phyloP scores from a whole-genome alignment of 345 rosid genomes.

The Isatis tinctoria region DNA sequence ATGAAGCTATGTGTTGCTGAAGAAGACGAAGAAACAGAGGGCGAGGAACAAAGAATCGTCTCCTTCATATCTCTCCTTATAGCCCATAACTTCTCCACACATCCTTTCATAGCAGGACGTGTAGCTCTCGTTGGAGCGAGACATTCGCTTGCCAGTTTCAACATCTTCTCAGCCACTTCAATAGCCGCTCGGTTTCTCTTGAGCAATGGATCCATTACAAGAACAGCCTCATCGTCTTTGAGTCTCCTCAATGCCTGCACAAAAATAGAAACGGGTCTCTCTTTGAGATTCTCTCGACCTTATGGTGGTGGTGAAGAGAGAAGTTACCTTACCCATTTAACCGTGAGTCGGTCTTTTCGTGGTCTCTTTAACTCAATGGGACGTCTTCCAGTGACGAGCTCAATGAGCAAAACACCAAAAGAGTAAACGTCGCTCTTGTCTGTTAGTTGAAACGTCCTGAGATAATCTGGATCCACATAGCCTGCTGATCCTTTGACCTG shows the following conservation, averaged over 20 bases:
- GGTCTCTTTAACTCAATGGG: conserved; percentile 64
- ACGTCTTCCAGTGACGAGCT: conserved; percentile 64
- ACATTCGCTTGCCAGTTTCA: conserved; percentile 66
- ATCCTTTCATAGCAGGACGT: conserved; percentile 74
- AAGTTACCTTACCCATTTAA: conserved; percentile 56
- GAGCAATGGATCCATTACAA: conserved; percentile 72
- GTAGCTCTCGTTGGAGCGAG: conserved; percentile 46
- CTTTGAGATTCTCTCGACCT: neutral
- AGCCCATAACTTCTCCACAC: conserved; percentile 71
- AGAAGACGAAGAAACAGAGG: conserved; percentile 37
- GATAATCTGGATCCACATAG: conserved; percentile 81
- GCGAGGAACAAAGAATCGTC: conserved; percentile 26
- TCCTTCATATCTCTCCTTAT: conserved; percentile 61
- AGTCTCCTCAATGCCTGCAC: conserved; percentile 71
- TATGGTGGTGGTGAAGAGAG: neutral
- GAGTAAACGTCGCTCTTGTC: conserved; percentile 89
- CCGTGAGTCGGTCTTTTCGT: conserved; percentile 46
- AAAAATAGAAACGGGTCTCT: neutral
- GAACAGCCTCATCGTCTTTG: conserved; percentile 52
- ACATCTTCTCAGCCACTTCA: conserved; percentile 51
- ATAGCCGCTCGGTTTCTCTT: conserved; percentile 62
- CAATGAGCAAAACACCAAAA: conserved; percentile 77
- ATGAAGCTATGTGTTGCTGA: conserved; percentile 24
- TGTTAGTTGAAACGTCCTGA: conserved; percentile 68
- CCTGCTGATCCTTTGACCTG: conserved; percentile 80